Conservation (phyloP, 73 alveolate species). For the Tetrahymena elliotti region DNA sequence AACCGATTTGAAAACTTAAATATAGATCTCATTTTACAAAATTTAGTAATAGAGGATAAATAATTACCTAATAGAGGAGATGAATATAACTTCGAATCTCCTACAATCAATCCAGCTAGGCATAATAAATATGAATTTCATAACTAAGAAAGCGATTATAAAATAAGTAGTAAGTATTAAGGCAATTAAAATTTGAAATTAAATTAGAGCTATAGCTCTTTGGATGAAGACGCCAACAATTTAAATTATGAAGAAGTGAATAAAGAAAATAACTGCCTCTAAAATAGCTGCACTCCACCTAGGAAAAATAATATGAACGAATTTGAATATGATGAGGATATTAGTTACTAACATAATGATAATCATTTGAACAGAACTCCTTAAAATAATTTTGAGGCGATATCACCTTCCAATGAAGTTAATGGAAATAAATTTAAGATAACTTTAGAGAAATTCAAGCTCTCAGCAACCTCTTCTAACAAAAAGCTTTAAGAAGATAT, state of each 20-base stretch:
- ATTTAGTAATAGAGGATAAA: neutral
- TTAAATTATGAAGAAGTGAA: neutral
- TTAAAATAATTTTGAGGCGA: neutral
- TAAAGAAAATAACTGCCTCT: neutral
- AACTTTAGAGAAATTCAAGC: neutral
- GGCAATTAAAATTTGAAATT: neutral
- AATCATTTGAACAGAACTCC: neutral
- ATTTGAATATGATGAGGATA: neutral
- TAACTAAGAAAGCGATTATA: neutral
- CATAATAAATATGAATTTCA: neutral
- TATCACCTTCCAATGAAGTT: neutral
- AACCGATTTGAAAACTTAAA: neutral
- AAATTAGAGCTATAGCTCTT: neutral
- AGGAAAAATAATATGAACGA: neutral
- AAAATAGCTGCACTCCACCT: neutral
- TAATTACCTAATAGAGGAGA: neutral
- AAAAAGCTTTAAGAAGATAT: neutral
- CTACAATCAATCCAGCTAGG: neutral
- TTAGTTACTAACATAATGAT: neutral
- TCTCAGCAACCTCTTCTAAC: neutral
- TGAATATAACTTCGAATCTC: neutral
- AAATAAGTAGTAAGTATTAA: neutral
- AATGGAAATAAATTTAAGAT: neutral
- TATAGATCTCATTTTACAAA: neutral
- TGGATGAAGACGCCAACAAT: neutral